phyloP scores from a whole-genome alignment of 164 flowering plant species.

The Kingdonia uniflora region DNA sequence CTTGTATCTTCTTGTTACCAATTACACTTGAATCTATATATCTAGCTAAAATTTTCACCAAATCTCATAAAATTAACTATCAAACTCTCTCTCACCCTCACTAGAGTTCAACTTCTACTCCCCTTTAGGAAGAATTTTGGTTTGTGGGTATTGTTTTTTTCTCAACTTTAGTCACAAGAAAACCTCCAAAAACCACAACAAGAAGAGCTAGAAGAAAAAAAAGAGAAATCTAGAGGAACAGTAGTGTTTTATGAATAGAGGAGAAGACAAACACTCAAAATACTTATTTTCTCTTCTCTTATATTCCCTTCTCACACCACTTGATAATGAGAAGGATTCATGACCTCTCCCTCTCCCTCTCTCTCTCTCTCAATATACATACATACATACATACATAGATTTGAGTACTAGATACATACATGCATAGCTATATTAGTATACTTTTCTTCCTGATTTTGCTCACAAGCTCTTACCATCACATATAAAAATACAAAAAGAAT shows the following conservation, averaged over 20 bases:
- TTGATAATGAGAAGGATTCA: not conserved
- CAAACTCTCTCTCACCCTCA: too few species aligned
- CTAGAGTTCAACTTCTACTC: not conserved
- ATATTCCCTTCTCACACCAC: slow-evolving; percentile 4
- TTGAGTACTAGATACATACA: slow-evolving; percentile 8
- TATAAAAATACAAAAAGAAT: slow-evolving; percentile 13
- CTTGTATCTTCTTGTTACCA: too few species aligned
- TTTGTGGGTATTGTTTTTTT: slow-evolving; percentile 5
- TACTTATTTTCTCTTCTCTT: slow-evolving; percentile 7
- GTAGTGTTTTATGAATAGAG: not conserved
- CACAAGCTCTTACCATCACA: slow-evolving; percentile 13
- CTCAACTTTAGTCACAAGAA: slow-evolving; percentile 5
- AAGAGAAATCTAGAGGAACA: slow-evolving; percentile 1
- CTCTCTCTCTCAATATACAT: too few species aligned
- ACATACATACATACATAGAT: too few species aligned
- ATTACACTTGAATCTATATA: too few species aligned
- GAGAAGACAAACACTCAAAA: slow-evolving; percentile 11
- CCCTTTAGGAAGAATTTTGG: not conserved
- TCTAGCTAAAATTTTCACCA: slow-evolving; percentile 3
- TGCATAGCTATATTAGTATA: slow-evolving; percentile 6
- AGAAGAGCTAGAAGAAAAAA: too few species aligned
- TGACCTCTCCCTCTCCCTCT: too few species aligned
- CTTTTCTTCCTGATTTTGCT: slow-evolving; percentile 12
- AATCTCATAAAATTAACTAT: not conserved
- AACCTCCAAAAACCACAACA: slow-evolving; percentile 7